Evolutionary conservation across 352 stramenopile genomes (phyloP).

Genomic region (Phytopythium kandeliae): DNA sequence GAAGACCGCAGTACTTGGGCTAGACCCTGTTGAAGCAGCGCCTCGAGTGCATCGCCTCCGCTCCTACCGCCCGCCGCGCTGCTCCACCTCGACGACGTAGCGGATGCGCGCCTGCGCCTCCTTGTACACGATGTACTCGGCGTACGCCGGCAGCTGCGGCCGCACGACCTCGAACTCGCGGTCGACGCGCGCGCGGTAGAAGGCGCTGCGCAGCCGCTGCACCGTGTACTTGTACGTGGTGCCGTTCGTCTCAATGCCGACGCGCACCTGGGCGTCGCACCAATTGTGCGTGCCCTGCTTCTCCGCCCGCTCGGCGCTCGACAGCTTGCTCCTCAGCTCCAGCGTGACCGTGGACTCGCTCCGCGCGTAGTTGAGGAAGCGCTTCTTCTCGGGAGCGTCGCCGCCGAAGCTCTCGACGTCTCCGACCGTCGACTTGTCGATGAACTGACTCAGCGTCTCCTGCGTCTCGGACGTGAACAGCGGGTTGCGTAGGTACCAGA

Average conservation of each 20-base stretch:
- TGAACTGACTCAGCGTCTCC: slow-evolving; percentile 29
- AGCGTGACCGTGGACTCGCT: slow-evolving; percentile 28
- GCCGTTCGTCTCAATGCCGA: slow-evolving; percentile 15
- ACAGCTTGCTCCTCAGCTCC: slow-evolving; percentile 35
- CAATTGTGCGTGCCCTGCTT: slow-evolving; percentile 1
- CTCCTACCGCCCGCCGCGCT: background rate
- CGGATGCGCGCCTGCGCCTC: slow-evolving; percentile 48
- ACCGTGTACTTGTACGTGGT: slow-evolving; percentile 28
- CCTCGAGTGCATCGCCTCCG: too few relatives aligned
- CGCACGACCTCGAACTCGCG: slow-evolving; percentile 15
- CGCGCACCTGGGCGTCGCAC: slow-evolving; percentile 13
- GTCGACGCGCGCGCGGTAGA: slow-evolving; percentile 10
- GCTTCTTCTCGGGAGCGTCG: slow-evolving; percentile 21
- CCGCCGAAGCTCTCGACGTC: slow-evolving; percentile 26
- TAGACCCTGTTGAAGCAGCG: too few relatives aligned
- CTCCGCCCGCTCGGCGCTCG: background rate
- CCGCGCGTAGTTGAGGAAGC: slow-evolving; percentile 27
- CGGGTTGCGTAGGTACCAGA: slow-evolving; percentile 33
- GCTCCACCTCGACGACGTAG: slow-evolving; percentile 41
- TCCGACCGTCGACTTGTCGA: slow-evolving; percentile 39
- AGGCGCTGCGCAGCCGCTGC: slow-evolving; percentile 52
- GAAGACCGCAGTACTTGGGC: too few relatives aligned
- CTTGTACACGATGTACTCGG: slow-evolving; percentile 64
- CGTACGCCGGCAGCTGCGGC: slow-evolving; percentile 20
- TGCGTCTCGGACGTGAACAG: slow-evolving; percentile 28